Evolutionary conservation across 495 filamentous ascomycete species (phyloP).

Genomic region (Tuber borchii): DNA sequence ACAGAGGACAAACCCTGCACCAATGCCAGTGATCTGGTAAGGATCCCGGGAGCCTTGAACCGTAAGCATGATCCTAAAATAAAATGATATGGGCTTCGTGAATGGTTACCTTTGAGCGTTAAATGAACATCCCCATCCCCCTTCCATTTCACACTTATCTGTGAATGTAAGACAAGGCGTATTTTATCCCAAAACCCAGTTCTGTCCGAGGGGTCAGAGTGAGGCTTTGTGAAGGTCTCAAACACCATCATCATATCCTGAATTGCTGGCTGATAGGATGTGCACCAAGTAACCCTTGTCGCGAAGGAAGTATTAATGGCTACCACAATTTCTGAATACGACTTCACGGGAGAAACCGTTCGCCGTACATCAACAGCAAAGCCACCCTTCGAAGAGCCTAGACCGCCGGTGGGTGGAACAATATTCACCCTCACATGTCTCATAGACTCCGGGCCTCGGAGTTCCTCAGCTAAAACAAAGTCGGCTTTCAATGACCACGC

Average conservation of each 20-base stretch:
- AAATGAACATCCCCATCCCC: slow-evolving; percentile 95
- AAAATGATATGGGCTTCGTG: not conserved
- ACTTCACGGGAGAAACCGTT: slow-evolving; percentile 91
- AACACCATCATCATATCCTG: slow-evolving; percentile 99
- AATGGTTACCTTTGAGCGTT: slow-evolving; percentile 66
- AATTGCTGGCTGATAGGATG: slow-evolving; percentile 94
- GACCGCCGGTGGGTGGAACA: slow-evolving; percentile 57
- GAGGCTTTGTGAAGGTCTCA: slow-evolving; percentile 92
- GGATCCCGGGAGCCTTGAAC: slow-evolving; percentile 70
- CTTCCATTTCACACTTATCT: slow-evolving; percentile 79
- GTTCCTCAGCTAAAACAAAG: slow-evolving; percentile 96
- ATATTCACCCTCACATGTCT: slow-evolving; percentile 77
- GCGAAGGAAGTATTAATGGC: slow-evolving; percentile 88
- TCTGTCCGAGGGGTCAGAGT: slow-evolving; percentile 84
- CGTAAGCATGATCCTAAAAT: slow-evolving; percentile 13
- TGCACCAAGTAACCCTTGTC: slow-evolving; percentile 92
- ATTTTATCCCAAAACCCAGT: slow-evolving; percentile 99
- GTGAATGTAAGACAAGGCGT: slow-evolving; percentile 86
- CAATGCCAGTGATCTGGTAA: slow-evolving; percentile 84
- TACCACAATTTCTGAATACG: slow-evolving; percentile 82
- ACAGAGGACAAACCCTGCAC: slow-evolving; percentile 93
- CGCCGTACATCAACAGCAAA: slow-evolving; percentile 81
- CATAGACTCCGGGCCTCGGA: slow-evolving; percentile 65
- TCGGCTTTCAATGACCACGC: slow-evolving; percentile 80
- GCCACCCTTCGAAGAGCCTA: slow-evolving; percentile 50